Conservation (phyloP, 345 rosid genomes). For the Boechera stricta region DNA sequence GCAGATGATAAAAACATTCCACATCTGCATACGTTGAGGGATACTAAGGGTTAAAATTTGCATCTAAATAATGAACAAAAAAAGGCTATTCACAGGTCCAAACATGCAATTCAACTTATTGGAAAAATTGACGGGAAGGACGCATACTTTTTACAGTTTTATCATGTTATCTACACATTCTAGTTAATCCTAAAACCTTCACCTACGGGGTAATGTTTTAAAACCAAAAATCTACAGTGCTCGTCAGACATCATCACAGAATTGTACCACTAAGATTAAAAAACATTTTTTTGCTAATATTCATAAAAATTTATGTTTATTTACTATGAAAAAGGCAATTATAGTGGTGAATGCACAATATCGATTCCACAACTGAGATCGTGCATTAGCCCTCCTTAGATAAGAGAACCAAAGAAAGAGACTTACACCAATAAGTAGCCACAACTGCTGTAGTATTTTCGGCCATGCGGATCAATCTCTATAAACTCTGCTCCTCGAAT, state of each 20-base stretch:
- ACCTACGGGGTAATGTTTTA: slow-evolving; percentile 19
- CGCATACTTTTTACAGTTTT: slow-evolving; percentile 6
- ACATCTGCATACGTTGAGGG: slow-evolving; percentile 21
- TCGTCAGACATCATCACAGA: slow-evolving; percentile 19
- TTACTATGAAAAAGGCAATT: neutral
- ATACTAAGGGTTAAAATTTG: slow-evolving; percentile 14
- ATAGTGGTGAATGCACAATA: slow-evolving; percentile 24
- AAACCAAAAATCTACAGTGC: slow-evolving; percentile 15
- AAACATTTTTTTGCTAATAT: slow-evolving; percentile 2
- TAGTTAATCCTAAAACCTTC: slow-evolving; percentile 3
- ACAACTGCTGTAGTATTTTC: slow-evolving; percentile 74
- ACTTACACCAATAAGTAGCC: slow-evolving; percentile 98
- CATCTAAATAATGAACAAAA: slow-evolving; percentile 19
- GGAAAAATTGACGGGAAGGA: neutral
- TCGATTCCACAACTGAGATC: neutral
- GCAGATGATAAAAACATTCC: slow-evolving; percentile 18
- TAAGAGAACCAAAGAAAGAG: slow-evolving; percentile 32
- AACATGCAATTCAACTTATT: slow-evolving; percentile 29
- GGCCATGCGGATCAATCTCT: slow-evolving; percentile 80
- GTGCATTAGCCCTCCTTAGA: slow-evolving; percentile 29
- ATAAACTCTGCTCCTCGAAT: slow-evolving; percentile 87
- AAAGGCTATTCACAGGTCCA: slow-evolving; percentile 24
- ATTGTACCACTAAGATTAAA: slow-evolving; percentile 6
- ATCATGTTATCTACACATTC: slow-evolving; percentile 21
- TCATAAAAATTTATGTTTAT: neutral